Evolutionary conservation across 345 rosid species (phyloP).

Genomic region (Eucalyptus curtisii): DNA sequence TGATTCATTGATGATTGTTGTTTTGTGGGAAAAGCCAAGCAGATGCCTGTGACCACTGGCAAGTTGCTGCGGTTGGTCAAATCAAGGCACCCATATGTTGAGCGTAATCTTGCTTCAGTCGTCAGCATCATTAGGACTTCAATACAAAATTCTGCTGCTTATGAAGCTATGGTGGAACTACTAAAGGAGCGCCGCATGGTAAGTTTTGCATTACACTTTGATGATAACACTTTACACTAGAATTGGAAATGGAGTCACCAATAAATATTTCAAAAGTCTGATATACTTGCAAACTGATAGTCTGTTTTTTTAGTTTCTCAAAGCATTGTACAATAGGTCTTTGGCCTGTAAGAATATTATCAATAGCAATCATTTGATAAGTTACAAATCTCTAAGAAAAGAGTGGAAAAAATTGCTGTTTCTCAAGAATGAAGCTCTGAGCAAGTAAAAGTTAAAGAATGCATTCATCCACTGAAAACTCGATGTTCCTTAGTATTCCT

Average conservation of each 20-base stretch:
- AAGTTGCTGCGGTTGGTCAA: conserved; percentile 49
- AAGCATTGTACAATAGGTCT: not conserved
- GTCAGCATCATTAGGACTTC: conserved; percentile 53
- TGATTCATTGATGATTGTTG: not conserved
- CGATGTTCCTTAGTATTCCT: not conserved
- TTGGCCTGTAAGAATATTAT: not conserved
- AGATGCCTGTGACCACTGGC: conserved; percentile 56
- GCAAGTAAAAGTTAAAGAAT: not conserved
- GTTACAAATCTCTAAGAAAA: not conserved
- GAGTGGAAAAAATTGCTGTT: not conserved
- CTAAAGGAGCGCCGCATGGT: conserved; percentile 27
- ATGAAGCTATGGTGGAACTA: conserved; percentile 48
- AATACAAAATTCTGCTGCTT: conserved; percentile 55
- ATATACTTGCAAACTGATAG: not conserved
- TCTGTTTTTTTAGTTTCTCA: not conserved
- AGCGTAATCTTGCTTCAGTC: conserved; percentile 46
- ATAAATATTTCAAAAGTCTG: not conserved
- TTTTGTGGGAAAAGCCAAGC: conserved; percentile 43
- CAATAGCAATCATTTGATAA: not conserved
- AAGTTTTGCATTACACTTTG: conserved; percentile 5
- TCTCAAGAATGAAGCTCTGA: not conserved
- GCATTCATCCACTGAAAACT: not conserved
- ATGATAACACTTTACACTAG: not conserved
- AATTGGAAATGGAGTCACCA: not conserved
- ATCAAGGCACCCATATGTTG: conserved; percentile 55